Base-by-base conservation (phyloP, 1,284 basidiomycete species). In the Ceratobasidium sp. region DNA sequence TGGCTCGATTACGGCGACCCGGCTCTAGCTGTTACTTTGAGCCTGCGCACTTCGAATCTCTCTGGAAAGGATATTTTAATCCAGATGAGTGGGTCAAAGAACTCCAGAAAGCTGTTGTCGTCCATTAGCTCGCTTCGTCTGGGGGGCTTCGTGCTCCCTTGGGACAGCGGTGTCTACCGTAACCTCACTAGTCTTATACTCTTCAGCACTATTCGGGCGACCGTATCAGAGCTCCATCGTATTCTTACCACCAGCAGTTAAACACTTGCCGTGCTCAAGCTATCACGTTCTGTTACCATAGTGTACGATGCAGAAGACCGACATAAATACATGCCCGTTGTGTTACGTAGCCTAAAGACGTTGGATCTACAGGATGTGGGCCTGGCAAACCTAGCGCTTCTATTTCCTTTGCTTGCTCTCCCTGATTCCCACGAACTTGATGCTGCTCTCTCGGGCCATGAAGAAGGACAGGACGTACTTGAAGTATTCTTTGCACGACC, bases 391-490 rank as follows among this genome's bases (percentile, higher is more conserved):
- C 13, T 50, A 10, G n/a, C 13, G 23, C 42, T 48, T 5, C 15
- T 66, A 10, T 20, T 66, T 9, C 64, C 64, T 20, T 66, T 66
- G 64, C 48, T 66, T 23, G 12, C 6, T 42, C 42, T 48, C 42
- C 64, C 64, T 3, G 26, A 48, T 1, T 2, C 13, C 12, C 46
- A 48, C 64, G 26, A 48, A 7, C n/a, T 66, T 10, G n/a, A n/a
- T 23, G 46, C 26, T 17, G 23, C 13, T 1, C 48, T 26, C 12
- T 6, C 20, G 2, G 5, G 3, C 3, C 7, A 46, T 10, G 42
- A 48, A 2, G 6, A 46, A 26, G 13, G 9, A 2, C 28, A 50
- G 2, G 6, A 9, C 1, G n/a, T 28, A n/a, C 10, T 66, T 10
- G n/a, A 15, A 23, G 20, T 15, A 17, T 50, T 66, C 13, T 23